Evolutionary conservation across 148 eudicot genomes (phyloP), one percentile per base, ranked within the genome.

Genomic region (Hydrangea macrophylla): DNA sequence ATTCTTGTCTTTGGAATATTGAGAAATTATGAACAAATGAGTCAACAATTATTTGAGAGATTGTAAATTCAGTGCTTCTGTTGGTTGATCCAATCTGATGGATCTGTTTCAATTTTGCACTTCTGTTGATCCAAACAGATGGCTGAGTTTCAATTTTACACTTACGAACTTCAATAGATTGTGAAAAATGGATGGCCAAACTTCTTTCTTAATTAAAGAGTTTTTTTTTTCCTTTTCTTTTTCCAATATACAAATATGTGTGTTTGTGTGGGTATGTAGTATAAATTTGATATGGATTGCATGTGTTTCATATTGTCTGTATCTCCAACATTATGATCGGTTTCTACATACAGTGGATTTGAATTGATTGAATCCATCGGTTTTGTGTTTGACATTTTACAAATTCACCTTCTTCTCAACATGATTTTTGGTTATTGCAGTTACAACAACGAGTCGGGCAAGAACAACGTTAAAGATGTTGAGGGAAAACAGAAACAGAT

Each of bases 401-500:
- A 35, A 3, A 2, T 37, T 18, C 9, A 25, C 5, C 30, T 51
- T 61, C 23, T 20, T 27, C 24, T 58, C 10, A 55, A 33, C 31
- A 17, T 31, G n/a, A 7, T 60, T 31, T 70, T 26, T 56, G 48
- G 6, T 32, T 53, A 75, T 59, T 45, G 71, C 86, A 94, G 97
- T 94, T 39, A 90, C 96, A 10, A 85, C 88, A 17, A 76, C 86
- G 36, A 83, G 53, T 51, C 79, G 77, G 53, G 92, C 92, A 2
- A 81, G 67, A 67, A 81, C 56, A 30, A 97, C 97, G 3, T 68
- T 94, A 65, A 79, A 73, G 54, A 77, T 94, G 78, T 69, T 90
- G 72, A 81, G 88, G 74, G 83, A 87, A 65, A 81, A 83, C 72
- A 78, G 22, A 73, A 83, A 80, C 48, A 76, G 74, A 58, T 89